Evolutionary conservation across 148 eudicot species (phyloP).

Genomic region (Amaranthus hypochondriacus): DNA sequence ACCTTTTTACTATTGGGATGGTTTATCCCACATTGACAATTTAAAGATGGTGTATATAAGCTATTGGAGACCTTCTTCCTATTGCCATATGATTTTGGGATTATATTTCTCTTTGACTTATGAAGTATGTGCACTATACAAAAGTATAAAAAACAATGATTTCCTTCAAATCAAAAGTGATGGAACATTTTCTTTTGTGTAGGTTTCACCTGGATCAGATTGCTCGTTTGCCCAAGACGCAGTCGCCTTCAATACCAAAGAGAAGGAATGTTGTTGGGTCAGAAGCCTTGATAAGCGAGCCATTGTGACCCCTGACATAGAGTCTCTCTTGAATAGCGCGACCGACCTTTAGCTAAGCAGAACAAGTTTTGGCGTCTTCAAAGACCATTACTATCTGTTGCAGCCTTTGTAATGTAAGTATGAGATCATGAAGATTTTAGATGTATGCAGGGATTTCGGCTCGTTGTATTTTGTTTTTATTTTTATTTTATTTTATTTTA

Average conservation of each 20-base stretch:
- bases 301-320: conserved; percentile 49
- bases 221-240: conserved; percentile 36
- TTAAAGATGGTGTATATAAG: no score
- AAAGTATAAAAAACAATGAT: background rate
- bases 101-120: no score
- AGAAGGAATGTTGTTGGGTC: conserved; percentile 34
- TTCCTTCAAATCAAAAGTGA: background rate
- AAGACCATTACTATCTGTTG: background rate
- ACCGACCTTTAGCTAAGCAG: conserved; percentile 14
- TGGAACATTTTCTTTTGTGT: conserved; percentile 26
- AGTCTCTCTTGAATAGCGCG: conserved; percentile 32
- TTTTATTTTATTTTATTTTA: no score
- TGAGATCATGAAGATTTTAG: no score
- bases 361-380: background rate
- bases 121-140: no score
- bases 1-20: no score
- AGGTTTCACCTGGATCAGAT: conserved; percentile 65
- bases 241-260: conserved; percentile 40
- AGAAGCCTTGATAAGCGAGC: conserved; percentile 50
- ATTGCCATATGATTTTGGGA: no score
- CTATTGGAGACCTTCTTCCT: no score
- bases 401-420: background rate
- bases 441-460: no score
- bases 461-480: no score
- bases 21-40: no score